phyloP scores from a whole-genome alignment of 1,284 basidiomycete genomes.

The Puccinia triticina region DNA sequence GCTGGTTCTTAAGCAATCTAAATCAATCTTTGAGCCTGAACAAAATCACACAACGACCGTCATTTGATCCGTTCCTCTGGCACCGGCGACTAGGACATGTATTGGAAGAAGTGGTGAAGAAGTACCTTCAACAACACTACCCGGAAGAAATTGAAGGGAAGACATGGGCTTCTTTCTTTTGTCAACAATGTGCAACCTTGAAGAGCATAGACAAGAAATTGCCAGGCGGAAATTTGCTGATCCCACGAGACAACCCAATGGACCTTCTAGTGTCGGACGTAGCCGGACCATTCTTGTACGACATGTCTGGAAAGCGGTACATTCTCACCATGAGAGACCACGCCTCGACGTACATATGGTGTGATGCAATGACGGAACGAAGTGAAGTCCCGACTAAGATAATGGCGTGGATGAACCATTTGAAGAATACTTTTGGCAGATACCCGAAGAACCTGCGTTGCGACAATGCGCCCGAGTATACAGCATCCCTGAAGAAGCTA shows the following conservation, averaged over 20 bases:
- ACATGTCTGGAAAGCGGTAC: not conserved
- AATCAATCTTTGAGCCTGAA: not conserved
- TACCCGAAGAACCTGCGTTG: not conserved
- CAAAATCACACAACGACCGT: not conserved
- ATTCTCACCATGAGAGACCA: constrained; percentile 7
- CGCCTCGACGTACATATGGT: constrained; percentile 10
- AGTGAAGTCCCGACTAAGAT: not conserved
- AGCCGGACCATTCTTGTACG: not conserved
- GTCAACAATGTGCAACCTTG: not conserved
- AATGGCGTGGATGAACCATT: not conserved
- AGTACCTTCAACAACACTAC: not conserved
- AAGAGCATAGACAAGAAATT: constrained; percentile 1
- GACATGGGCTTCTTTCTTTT: not conserved
- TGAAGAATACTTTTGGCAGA: not conserved
- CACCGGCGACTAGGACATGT: constrained; percentile 2
- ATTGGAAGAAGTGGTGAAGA: not conserved
- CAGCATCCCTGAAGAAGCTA: not conserved
- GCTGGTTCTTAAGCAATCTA: not conserved
- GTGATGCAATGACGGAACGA: not conserved
- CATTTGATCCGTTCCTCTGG: not conserved
- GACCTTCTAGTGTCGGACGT: constrained; percentile 6
- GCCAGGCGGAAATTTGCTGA: not conserved
- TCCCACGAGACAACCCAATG: not conserved
- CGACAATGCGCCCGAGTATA: constrained; percentile 18
- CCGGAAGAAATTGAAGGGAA: not conserved